Base-by-base conservation (phyloP, 257 asterid species). In the Nicotiana undulata region DNA sequence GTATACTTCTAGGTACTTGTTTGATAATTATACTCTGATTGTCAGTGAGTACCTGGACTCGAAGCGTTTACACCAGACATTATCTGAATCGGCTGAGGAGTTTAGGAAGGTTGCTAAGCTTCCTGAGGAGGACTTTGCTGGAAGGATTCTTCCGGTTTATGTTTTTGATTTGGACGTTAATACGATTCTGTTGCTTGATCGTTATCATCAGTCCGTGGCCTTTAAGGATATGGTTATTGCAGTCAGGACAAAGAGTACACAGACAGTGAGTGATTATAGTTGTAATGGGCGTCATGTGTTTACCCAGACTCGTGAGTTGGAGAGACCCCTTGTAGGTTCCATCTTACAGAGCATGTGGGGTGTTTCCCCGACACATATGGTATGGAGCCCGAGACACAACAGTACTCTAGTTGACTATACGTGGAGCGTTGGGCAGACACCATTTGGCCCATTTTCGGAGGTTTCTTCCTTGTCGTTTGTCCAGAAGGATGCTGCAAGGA, bases 331-430 rank as follows among this genome's bases (percentile, higher is more conserved):
- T 34, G 91, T 95, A 18, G 99, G 99, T 60, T 93, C 98, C 10
- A 95, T 95, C 77, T 82, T 95, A 83, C 99, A 95, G 88, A 95
- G 93, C 81, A 95, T 95, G 99, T 95, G 97, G 96, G 98, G 99
- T 1, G 92, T 93, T 75, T 90, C 99, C 0, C 99, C 96, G 0
- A 95, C 98, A 0, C 98, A 95, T 85, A 70, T 93, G 80, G 88
- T 91, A 0, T 93, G 99, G 99, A 93, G 98, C 86, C 92, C 97
- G 16, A 90, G 93, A 85, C 98, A 92, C 72, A 95, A 95, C 77
- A 86, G 84, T 63, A 81, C 98, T 64, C 87, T 93, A 55, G 90
- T 91, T 37, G 99, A 95, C 80, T 93, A 95, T 82, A 93, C 98
- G 3, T 95, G 99, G 98, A 95, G 99, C 40, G 86, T 95, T 63